Conservation (phyloP, 2,329 filamentous ascomycete genomes). For the Colletotrichum simmondsii region DNA sequence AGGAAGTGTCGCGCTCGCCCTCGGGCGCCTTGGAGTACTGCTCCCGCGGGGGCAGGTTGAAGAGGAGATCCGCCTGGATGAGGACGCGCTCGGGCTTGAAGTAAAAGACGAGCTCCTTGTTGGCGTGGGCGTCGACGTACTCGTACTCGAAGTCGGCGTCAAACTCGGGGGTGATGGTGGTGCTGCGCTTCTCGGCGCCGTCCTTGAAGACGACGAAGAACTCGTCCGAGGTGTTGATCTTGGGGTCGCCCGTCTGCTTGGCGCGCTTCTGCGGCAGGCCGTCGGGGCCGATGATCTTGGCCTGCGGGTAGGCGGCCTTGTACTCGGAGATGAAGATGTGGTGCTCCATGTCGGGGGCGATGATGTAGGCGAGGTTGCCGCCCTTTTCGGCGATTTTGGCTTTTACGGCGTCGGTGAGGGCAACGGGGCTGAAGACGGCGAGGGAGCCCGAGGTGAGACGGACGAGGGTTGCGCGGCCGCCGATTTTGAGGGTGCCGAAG, state of each 20-base stretch:
- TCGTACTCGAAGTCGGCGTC: constrained; percentile 88
- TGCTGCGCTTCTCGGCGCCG: constrained; percentile 58
- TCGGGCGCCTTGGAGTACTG: constrained; percentile 77
- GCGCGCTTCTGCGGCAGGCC: constrained; percentile 86
- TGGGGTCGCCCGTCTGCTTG: constrained; percentile 63
- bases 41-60: constrained; percentile 89
- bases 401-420: constrained; percentile 80
- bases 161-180: constrained; percentile 79
- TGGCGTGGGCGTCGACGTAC: constrained; percentile 82
- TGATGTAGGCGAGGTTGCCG: constrained; percentile 82
- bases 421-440: constrained; percentile 92
- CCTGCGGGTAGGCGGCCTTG: constrained; percentile 81
- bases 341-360: constrained; percentile 91
- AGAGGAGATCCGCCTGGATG: constrained; percentile 90
- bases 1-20: constrained; percentile 45
- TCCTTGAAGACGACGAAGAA: constrained; percentile 77
- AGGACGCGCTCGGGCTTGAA: constrained; percentile 83
- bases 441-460: constrained; percentile 78
- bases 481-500: constrained; percentile 82
- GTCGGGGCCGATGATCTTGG: constrained; percentile 84
- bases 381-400: constrained; percentile 72
- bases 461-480: constrained; percentile 84
- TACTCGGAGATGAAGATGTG: constrained; percentile 93
- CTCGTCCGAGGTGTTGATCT: constrained; percentile 51
- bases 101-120: constrained; percentile 88